phyloP scores from a whole-genome alignment of 352 stramenopile genomes.

The Pythium aquatile region DNA sequence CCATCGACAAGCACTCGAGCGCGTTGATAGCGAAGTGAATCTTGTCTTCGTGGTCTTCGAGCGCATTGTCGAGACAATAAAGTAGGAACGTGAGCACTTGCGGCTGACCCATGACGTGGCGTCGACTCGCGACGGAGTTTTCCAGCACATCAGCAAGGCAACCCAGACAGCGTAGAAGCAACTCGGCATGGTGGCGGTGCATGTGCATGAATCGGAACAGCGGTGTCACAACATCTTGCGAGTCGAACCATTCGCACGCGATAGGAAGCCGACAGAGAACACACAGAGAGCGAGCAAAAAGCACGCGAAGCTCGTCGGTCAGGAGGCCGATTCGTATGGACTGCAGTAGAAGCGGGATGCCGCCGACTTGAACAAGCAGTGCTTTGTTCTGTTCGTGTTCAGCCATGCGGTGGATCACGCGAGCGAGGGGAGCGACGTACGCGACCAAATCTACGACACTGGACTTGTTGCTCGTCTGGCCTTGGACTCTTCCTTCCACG shows the following conservation, averaged over 20 bases:
- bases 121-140: conserved; percentile 40
- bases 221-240: conserved; percentile 43
- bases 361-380: conserved; percentile 24
- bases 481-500: conserved; percentile 11
- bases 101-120: conserved; percentile 33
- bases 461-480: not conserved
- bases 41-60: conserved; percentile 26
- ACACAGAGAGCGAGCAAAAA: conserved; percentile 28
- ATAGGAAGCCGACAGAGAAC: conserved; percentile 27
- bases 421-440: conserved; percentile 20
- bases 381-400: conserved; percentile 25
- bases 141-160: conserved; percentile 57
- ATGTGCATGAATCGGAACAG: conserved; percentile 57
- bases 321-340: conserved; percentile 24
- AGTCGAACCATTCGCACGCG: conserved; percentile 31
- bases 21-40: conserved; percentile 46
- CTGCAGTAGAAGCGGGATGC: conserved; percentile 42
- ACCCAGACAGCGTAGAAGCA: conserved; percentile 43
- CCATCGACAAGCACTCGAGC: conserved; percentile 56
- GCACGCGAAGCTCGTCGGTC: conserved; percentile 24
- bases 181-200: conserved; percentile 29
- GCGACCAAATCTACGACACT: conserved; percentile 9
- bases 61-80: conserved; percentile 38
- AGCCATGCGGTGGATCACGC: conserved; percentile 24
- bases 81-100: conserved; percentile 43